Conservation (phyloP, 2,329 filamentous ascomycete genomes). For the Sodiomyces alkalinus region DNA sequence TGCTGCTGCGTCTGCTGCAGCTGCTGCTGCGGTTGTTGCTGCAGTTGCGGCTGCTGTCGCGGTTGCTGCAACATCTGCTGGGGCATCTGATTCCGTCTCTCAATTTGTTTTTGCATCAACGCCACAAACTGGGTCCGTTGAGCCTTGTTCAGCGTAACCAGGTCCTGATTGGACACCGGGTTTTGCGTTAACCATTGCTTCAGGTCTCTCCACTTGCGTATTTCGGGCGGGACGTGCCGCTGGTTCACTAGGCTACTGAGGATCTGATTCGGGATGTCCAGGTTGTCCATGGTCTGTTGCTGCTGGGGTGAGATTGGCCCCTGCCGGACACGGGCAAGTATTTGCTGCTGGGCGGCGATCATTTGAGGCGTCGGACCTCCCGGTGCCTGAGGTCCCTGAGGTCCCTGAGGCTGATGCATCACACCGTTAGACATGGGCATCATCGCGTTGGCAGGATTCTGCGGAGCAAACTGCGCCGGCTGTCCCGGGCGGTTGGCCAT, state of each 20-base stretch:
- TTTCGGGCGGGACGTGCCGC: conserved; percentile 19
- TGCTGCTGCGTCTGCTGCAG: conserved; percentile 16
- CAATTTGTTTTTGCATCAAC: conserved; percentile 9
- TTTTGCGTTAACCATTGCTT: conserved; percentile 25
- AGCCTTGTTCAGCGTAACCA: conserved; percentile 16
- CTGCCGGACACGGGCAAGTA: conserved; percentile 10
- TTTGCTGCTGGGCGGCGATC: conserved; percentile 12
- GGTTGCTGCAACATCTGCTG: conserved; percentile 12
- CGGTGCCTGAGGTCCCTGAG: no score
- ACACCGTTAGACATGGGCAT: conserved; percentile 13
- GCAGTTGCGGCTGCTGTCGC: conserved; percentile 10
- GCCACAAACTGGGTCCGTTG: conserved; percentile 9
- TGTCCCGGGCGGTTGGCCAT: conserved; percentile 15
- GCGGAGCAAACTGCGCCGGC: conserved; percentile 14
- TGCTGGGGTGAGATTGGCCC: conserved; percentile 15
- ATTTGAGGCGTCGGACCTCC: conserved; percentile 12
- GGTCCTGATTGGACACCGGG: conserved; percentile 16
- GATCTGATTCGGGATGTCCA: conserved; percentile 28
- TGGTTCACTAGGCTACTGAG: conserved; percentile 14
- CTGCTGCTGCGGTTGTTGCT: conserved; percentile 9
- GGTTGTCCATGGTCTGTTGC: conserved; percentile 27
- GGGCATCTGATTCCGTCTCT: conserved; percentile 9
- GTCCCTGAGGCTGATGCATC: conserved; percentile 13
- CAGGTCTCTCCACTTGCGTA: conserved; percentile 34
- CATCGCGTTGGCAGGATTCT: conserved; percentile 10